phyloP scores from a whole-genome alignment of 768 basidiomycete species.

The Pleurotus giganteus region DNA sequence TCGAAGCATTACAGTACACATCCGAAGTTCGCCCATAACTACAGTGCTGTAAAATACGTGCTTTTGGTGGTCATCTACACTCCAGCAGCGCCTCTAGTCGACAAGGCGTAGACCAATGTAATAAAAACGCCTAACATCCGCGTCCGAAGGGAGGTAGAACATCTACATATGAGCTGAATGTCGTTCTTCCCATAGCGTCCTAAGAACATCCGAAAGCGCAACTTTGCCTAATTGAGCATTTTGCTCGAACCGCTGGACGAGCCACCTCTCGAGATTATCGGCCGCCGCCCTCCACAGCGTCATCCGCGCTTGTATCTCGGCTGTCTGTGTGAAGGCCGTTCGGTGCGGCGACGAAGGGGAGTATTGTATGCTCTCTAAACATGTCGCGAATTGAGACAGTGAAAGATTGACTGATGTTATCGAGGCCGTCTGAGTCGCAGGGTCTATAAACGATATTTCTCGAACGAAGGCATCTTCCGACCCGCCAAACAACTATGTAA shows the following conservation, averaged over 20 bases:
- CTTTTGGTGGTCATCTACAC: conserved; percentile 1
- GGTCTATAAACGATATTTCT: conserved; percentile 93
- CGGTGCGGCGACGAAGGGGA: conserved; percentile 59
- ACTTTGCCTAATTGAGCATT: conserved; percentile 89
- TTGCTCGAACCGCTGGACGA: conserved; percentile 86
- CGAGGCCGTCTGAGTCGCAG: conserved; percentile 72
- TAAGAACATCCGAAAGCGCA: conserved; percentile 87
- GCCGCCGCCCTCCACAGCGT: conserved; percentile 79
- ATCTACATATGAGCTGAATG: conserved; percentile 35
- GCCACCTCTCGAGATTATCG: conserved; percentile 81
- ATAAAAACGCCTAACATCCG: background rate
- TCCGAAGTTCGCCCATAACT: background rate
- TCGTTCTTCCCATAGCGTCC: conserved; percentile 74
- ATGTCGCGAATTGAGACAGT: conserved; percentile 91
- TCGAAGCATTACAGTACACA: conserved; percentile 1
- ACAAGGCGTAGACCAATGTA: conserved; percentile 2
- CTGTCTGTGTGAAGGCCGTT: conserved; percentile 86
- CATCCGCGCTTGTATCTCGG: conserved; percentile 84
- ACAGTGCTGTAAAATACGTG: background rate
- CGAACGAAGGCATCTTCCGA: conserved; percentile 94
- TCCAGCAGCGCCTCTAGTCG: background rate
- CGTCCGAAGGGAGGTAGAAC: background rate
- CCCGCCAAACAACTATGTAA: conserved; percentile 83
- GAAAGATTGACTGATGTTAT: conserved; percentile 93
- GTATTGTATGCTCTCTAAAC: conserved; percentile 89